Evolutionary conservation across 306 rosid genomes (phyloP).

Genomic region (Quercus parvula): DNA sequence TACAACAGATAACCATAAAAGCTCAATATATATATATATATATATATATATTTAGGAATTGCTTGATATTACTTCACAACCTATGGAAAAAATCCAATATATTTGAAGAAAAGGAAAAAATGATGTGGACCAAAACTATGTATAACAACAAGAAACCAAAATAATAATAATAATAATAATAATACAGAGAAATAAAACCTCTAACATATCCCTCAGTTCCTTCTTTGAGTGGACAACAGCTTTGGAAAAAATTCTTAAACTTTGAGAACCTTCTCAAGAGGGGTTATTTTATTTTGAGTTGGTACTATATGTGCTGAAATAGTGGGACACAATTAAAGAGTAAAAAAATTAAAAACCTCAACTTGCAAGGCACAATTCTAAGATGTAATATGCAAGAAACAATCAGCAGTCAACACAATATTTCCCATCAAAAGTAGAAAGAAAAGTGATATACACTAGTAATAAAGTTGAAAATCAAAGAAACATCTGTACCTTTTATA

Average conservation of each 20-base stretch:
- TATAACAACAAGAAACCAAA: not conserved
- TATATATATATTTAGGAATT: too few species aligned
- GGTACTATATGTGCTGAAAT: too few species aligned
- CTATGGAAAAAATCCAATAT: not conserved
- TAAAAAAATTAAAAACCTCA: not conserved
- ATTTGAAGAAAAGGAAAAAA: not conserved
- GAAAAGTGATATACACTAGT: too few species aligned
- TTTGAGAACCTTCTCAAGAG: too few species aligned
- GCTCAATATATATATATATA: not conserved
- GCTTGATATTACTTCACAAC: not conserved
- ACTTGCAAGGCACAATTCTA: not conserved
- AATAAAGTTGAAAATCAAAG: not conserved
- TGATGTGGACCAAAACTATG: not conserved
- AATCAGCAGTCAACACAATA: too few species aligned
- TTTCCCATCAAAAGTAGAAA: too few species aligned
- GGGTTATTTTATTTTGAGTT: too few species aligned
- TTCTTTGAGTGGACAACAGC: not conserved
- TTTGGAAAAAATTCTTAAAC: too few species aligned
- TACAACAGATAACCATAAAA: not conserved
- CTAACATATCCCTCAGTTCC: not conserved
- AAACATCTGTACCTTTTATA: too few species aligned
- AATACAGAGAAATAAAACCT: not conserved
- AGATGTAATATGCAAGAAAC: not conserved
- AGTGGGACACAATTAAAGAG: too few species aligned
- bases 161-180: not conserved